These are phyloP conservation scores for Fragaria vesca DNA, from an alignment of 306 rosid species.

Conservation along the genomic window DNA sequence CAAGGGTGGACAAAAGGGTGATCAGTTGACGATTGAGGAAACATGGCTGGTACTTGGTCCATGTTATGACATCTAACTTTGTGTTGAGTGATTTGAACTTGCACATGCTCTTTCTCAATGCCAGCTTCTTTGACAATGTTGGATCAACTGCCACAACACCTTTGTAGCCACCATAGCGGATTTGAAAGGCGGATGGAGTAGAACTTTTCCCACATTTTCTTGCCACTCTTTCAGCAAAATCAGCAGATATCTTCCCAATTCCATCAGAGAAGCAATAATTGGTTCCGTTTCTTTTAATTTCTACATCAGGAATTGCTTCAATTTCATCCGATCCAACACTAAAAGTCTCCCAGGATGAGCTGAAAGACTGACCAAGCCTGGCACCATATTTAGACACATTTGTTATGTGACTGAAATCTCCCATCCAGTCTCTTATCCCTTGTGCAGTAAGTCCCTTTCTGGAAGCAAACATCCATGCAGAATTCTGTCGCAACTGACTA, in stretches of 20 bases:
- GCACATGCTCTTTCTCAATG: slow-evolving; percentile 41
- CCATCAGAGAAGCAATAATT: slow-evolving; percentile 46
- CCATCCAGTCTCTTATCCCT: slow-evolving; percentile 43
- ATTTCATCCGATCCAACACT: slow-evolving; percentile 20
- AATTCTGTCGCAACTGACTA: slow-evolving; percentile 36
- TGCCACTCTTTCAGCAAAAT: slow-evolving; percentile 38
- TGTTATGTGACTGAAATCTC: slow-evolving; percentile 33
- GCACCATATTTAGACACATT: slow-evolving; percentile 44
- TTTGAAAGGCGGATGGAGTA: slow-evolving; percentile 47
- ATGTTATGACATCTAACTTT: slow-evolving; percentile 32
- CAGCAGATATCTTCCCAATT: slow-evolving; percentile 41
- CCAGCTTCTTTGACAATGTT: slow-evolving; percentile 19
- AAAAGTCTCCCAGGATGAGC: slow-evolving; percentile 37
- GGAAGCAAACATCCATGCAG: slow-evolving; percentile 54
- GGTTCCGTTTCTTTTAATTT: background rate
- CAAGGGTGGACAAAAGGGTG: slow-evolving; percentile 39
- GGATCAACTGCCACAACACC: slow-evolving; percentile 56
- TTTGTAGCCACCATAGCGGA: slow-evolving; percentile 42
- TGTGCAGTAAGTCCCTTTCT: slow-evolving; percentile 34
- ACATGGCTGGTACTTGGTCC: slow-evolving; percentile 45
- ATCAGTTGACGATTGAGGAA: slow-evolving; percentile 43
- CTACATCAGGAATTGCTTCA: slow-evolving; percentile 32
- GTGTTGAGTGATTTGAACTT: slow-evolving; percentile 34
- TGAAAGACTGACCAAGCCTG: slow-evolving; percentile 49
- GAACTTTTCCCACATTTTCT: slow-evolving; percentile 29